phyloP scores from a whole-genome alignment of 2,329 filamentous ascomycete genomes.

The Ascochyta fabae region DNA sequence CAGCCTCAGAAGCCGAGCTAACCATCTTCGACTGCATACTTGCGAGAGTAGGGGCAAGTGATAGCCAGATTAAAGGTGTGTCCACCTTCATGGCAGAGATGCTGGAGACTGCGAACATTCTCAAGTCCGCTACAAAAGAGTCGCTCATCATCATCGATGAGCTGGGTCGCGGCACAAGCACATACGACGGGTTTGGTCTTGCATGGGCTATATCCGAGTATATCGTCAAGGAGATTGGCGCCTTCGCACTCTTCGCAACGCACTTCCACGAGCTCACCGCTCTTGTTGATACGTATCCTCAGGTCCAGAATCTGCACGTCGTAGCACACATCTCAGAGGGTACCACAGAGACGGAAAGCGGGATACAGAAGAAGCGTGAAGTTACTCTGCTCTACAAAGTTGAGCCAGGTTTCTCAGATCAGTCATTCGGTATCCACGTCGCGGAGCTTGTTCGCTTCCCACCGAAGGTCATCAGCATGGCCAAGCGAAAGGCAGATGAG shows the following conservation, averaged over 20 bases:
- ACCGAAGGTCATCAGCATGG: conserved; percentile 97
- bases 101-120: conserved; percentile 97
- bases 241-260: conserved; percentile 93
- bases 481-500: conserved; percentile 98
- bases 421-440: conserved; percentile 98
- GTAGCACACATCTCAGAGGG: conserved; percentile 82
- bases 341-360: conserved; percentile 53
- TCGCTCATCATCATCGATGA: conserved; percentile 99
- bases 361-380: conserved; percentile 62
- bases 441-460: conserved; percentile 96
- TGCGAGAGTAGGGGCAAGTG: conserved; percentile 91
- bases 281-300: conserved; percentile 81
- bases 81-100: conserved; percentile 99
- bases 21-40: conserved; percentile 98
- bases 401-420: conserved; percentile 92
- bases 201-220: conserved; percentile 99
- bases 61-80: conserved; percentile 96
- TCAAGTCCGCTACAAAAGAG: conserved; percentile 94
- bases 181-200: conserved; percentile 97
- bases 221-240: conserved; percentile 93
- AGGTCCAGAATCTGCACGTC: conserved; percentile 93
- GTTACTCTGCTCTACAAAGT: conserved; percentile 98
- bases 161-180: conserved; percentile 93
- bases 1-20: conserved; percentile 85
- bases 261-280: conserved; percentile 98